Conservation (phyloP, 805 yeast species). For the Debaryomyces castellii region DNA sequence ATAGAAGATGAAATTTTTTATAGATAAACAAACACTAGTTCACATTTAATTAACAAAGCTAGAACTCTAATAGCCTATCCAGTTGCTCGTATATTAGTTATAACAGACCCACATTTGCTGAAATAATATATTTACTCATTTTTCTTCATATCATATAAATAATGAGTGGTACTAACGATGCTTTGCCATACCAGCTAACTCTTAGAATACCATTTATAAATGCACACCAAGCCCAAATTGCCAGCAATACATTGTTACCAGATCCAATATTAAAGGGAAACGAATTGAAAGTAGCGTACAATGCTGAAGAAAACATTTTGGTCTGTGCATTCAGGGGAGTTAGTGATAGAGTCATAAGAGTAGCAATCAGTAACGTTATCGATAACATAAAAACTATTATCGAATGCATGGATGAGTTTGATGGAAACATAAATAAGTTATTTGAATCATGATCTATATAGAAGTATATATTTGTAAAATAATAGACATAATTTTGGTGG, state of each 20-base stretch:
- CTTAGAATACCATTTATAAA: slow-evolving; percentile 65
- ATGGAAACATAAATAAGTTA: slow-evolving; percentile 29
- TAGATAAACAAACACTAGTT: background rate
- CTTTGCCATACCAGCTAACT: slow-evolving; percentile 14
- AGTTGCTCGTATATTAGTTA: background rate
- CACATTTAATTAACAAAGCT: background rate
- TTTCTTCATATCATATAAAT: background rate
- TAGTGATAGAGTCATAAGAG: slow-evolving; percentile 75
- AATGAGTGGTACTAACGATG: background rate
- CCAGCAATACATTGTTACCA: slow-evolving; percentile 59
- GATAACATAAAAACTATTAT: slow-evolving; percentile 75
- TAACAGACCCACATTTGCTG: background rate
- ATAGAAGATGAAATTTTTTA: background rate
- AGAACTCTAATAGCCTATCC: background rate
- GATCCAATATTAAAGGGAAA: slow-evolving; percentile 79
- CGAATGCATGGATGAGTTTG: slow-evolving; percentile 78
- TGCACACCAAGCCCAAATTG: slow-evolving; percentile 60
- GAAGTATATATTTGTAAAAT: background rate
- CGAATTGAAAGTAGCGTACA: slow-evolving; percentile 55
- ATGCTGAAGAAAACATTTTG: slow-evolving; percentile 34
- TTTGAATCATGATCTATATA: slow-evolving; percentile 9
- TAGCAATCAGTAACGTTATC: slow-evolving; percentile 77
- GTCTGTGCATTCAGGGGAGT: slow-evolving; percentile 54
- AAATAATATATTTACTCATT: background rate
- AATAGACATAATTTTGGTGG: background rate